Conservation (phyloP, 1,139 yeast species). For the Nematodospora anomalae region DNA sequence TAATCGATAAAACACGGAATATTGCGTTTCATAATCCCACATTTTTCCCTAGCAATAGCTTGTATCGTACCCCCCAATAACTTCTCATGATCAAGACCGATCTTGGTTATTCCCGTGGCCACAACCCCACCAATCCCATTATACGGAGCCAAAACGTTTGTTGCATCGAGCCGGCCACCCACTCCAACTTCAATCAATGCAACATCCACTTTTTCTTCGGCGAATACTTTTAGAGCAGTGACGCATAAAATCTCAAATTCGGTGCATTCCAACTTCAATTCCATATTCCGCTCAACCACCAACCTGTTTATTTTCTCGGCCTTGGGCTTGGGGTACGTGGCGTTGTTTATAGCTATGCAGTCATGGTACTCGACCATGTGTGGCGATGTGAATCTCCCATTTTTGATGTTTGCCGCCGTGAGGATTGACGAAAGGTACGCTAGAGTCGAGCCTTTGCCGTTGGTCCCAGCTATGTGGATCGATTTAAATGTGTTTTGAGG, state of each 20-base stretch:
- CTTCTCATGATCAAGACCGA: slow-evolving; percentile 80
- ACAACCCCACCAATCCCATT: slow-evolving; percentile 32
- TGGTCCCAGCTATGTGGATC: slow-evolving; percentile 89
- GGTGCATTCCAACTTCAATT: slow-evolving; percentile 60
- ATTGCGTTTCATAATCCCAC: slow-evolving; percentile 70
- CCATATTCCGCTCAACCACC: slow-evolving; percentile 37
- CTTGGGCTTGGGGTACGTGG: slow-evolving; percentile 46
- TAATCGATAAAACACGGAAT: slow-evolving; percentile 74
- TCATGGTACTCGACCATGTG: slow-evolving; percentile 75
- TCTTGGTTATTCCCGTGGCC: slow-evolving; percentile 76
- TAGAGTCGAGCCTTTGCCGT: slow-evolving; percentile 91
- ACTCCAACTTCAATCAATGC: slow-evolving; percentile 89
- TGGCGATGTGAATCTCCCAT: slow-evolving; percentile 88
- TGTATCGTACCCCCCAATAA: slow-evolving; percentile 64
- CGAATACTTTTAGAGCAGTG: slow-evolving; percentile 76
- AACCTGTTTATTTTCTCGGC: slow-evolving; percentile 47
- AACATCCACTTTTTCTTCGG: slow-evolving; percentile 54
- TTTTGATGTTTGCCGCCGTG: slow-evolving; percentile 44
- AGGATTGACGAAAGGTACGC: slow-evolving; percentile 71
- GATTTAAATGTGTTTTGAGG: slow-evolving; percentile 67
- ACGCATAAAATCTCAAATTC: slow-evolving; percentile 87
- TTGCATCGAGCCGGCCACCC: slow-evolving; percentile 87
- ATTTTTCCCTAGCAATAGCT: slow-evolving; percentile 74
- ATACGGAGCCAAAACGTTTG: slow-evolving; percentile 57
- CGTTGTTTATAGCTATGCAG: slow-evolving; percentile 65